Evolutionary conservation across 768 basidiomycete genomes (phyloP).

Genomic region (Fistulinella prunicolor): DNA sequence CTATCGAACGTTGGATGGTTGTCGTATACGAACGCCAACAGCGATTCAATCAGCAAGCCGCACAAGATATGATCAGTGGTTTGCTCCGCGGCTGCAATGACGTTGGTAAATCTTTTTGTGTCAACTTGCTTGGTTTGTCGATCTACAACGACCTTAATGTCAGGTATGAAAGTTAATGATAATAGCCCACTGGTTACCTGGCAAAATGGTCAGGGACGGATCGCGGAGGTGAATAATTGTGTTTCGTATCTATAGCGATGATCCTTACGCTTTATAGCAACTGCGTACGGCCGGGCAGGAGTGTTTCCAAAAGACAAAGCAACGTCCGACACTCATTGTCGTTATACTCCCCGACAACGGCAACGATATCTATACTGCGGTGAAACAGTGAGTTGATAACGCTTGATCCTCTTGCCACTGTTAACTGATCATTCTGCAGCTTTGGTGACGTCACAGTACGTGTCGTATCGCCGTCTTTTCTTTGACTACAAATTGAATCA

Average conservation of each 20-base stretch:
- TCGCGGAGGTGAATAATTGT: conserved; percentile 39
- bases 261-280: conserved; percentile 32
- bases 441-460: conserved; percentile 67
- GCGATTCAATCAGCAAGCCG: conserved; percentile 51
- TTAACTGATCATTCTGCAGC: conserved; percentile 35
- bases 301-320: conserved; percentile 38
- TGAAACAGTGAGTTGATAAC: conserved; percentile 64
- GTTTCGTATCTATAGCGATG: background rate
- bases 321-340: conserved; percentile 57
- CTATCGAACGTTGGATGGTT: conserved; percentile 58
- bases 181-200: conserved; percentile 46
- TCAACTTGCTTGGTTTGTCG: background rate
- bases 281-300: conserved; percentile 50
- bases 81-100: conserved; percentile 46
- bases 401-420: background rate
- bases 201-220: conserved; percentile 56
- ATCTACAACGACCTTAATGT: background rate
- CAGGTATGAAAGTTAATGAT: conserved; percentile 59
- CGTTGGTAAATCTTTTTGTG: conserved; percentile 52
- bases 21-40: conserved; percentile 62
- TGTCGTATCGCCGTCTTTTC: background rate
- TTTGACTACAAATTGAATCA: background rate
- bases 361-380: conserved; percentile 70
- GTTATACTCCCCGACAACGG: conserved; percentile 71
- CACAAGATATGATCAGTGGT: conserved; percentile 53